These are phyloP conservation scores for Ormosia semicastrata DNA, from an alignment of 306 rosid species.

Conservation along the genomic window DNA sequence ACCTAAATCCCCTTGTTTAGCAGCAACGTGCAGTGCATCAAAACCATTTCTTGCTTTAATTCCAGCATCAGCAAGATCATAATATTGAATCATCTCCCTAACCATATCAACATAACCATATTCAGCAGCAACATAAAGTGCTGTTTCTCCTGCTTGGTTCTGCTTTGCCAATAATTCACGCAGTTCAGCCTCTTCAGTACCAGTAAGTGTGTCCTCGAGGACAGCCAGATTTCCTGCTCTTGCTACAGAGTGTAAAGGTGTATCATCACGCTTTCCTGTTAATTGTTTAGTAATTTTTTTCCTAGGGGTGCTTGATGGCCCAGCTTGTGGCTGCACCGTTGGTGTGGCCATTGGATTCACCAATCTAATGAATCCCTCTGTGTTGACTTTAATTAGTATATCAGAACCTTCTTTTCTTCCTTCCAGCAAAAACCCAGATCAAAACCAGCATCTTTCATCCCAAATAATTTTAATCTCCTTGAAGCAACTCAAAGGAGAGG, in stretches of 20 bases:
- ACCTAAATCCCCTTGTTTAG: conserved; percentile 96
- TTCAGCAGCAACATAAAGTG: conserved; percentile 89
- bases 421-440: conserved; percentile 62
- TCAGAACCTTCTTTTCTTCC: conserved; percentile 40
- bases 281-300: conserved; percentile 89
- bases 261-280: conserved; percentile 91
- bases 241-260: conserved; percentile 71
- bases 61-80: conserved; percentile 78
- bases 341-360: conserved; percentile 51
- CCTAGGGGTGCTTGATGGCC: conserved; percentile 42
- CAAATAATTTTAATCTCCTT: conserved; percentile 26
- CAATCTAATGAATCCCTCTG: conserved; percentile 8
- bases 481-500: conserved; percentile 22
- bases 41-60: conserved; percentile 88
- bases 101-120: conserved; percentile 83
- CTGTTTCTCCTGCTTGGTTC: conserved; percentile 90
- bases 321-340: conserved; percentile 38
- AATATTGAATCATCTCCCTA: conserved; percentile 71
- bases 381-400: conserved; percentile 17
- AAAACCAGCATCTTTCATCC: conserved; percentile 47
- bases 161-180: conserved; percentile 59
- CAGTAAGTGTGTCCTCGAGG: conserved; percentile 45
- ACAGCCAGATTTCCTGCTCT: conserved; percentile 66
- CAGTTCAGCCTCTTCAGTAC: conserved; percentile 46
- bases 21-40: conserved; percentile 97